A percentile compares a stretch with the other conserved stretches of the same genome.
Evolutionary conservation across 331 rosid species (phyloP).

Genomic region (Quercus phellos): DNA sequence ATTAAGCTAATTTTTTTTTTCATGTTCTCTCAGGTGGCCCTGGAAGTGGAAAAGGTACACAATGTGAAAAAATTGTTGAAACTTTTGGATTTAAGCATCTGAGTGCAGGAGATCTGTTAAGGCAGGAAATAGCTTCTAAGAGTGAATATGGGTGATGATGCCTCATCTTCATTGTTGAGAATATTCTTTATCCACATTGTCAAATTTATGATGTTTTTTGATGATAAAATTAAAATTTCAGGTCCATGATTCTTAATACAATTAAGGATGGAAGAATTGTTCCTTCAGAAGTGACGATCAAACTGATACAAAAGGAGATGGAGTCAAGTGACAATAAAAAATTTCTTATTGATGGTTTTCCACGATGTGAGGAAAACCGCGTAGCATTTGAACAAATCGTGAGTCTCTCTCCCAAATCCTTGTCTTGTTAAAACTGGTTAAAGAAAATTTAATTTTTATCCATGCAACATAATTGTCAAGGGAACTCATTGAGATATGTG

Average conservation of each 20-base stretch:
- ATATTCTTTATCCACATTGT: slow-evolving; percentile 1
- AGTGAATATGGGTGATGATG: slow-evolving; percentile 65
- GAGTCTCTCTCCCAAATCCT: slow-evolving; percentile 40
- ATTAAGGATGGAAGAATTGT: slow-evolving; percentile 83
- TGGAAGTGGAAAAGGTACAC: slow-evolving; percentile 96
- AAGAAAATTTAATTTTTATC: slow-evolving; percentile 6
- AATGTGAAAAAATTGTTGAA: slow-evolving; percentile 76
- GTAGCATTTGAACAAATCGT: slow-evolving; percentile 69
- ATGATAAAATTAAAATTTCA: slow-evolving; percentile 37
- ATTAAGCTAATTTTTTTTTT: slow-evolving; percentile 4
- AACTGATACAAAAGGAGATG: slow-evolving; percentile 75
- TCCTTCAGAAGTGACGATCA: slow-evolving; percentile 82
- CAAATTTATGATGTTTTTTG: not conserved
- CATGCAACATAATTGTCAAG: not conserved
- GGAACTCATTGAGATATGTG: not conserved
- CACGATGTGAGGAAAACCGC: slow-evolving; percentile 86
- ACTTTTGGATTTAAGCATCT: slow-evolving; percentile 80
- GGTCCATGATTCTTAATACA: slow-evolving; percentile 65
- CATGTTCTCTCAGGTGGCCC: slow-evolving; percentile 71
- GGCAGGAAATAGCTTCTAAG: slow-evolving; percentile 67
- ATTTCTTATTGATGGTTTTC: slow-evolving; percentile 93
- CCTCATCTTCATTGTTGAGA: slow-evolving; percentile 15
- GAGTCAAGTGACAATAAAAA: slow-evolving; percentile 51
- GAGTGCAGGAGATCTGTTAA: slow-evolving; percentile 92
- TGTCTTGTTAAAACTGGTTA: slow-evolving; percentile 1